A percentile compares a stretch with the other conserved stretches of the same genome.
phyloP scores from a whole-genome alignment of 2,329 filamentous ascomycete genomes.

The Diplodia seriata region DNA sequence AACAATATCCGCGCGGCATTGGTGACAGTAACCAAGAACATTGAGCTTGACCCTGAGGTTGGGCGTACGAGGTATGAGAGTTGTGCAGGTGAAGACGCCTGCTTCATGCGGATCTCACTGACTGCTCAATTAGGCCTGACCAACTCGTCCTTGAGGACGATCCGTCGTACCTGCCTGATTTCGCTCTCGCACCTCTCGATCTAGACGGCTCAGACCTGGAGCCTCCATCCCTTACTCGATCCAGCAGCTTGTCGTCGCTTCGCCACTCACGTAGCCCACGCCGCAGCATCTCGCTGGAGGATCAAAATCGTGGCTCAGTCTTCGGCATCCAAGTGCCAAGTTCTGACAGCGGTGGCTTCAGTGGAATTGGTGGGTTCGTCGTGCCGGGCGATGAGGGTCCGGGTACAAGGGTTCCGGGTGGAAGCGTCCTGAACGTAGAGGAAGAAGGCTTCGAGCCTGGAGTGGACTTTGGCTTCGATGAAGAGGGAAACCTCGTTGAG shows the following conservation, averaged over 20 bases:
- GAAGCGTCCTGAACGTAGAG: neutral
- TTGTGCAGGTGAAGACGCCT: neutral
- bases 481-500: constrained; percentile 65
- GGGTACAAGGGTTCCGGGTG: constrained; percentile 37
- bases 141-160: constrained; percentile 83
- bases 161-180: constrained; percentile 76
- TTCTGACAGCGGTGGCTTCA: constrained; percentile 45
- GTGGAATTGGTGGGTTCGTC: constrained; percentile 48
- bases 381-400: constrained; percentile 52
- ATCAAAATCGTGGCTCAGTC: constrained; percentile 32
- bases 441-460: constrained; percentile 57
- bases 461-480: constrained; percentile 67
- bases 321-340: constrained; percentile 56
- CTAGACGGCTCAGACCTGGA: constrained; percentile 59
- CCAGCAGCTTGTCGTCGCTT: constrained; percentile 16
- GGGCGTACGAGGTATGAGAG: constrained; percentile 72
- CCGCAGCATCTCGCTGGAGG: constrained; percentile 10
- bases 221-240: constrained; percentile 41
- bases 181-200: constrained; percentile 66
- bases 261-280: neutral
- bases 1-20: constrained; percentile 74
- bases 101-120: neutral
- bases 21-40: constrained; percentile 59
- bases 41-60: constrained; percentile 72
- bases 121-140: constrained; percentile 63